A percentile compares a stretch with the other conserved stretches of the same genome.
Conservation (phyloP, 139 green algal genomes). For the Chlorella ohadii region DNA sequence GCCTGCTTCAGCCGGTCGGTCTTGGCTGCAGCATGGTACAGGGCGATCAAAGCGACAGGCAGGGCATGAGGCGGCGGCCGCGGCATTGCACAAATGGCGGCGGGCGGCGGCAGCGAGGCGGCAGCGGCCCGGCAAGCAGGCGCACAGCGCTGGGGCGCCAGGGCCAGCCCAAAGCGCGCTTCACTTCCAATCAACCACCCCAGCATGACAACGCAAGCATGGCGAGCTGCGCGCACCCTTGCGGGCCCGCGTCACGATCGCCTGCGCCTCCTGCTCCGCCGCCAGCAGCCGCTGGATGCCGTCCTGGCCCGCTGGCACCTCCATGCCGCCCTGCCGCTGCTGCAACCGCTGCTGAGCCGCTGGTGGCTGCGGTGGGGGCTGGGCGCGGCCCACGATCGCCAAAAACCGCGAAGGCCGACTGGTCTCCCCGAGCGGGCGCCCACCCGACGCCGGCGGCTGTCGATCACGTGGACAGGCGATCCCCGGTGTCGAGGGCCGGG, state of each 20-base stretch:
- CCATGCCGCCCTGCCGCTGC: slow-evolving; percentile 54
- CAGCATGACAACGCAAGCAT: neutral
- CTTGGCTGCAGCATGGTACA: slow-evolving; percentile 68
- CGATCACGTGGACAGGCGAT: no score
- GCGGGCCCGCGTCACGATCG: slow-evolving; percentile 84
- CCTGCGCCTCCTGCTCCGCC: slow-evolving; percentile 90
- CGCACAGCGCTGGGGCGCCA: no score
- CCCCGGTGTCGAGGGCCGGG: no score
- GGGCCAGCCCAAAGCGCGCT: no score
- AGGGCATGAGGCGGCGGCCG: no score
- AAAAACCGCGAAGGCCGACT: no score
- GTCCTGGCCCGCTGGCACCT: slow-evolving; percentile 75
- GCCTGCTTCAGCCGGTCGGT: slow-evolving; percentile 80
- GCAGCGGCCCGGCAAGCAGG: no score
- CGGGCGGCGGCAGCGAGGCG: neutral
- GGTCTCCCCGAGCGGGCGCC: no score
- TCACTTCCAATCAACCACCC: neutral
- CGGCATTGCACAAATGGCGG: neutral
- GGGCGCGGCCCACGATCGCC: no score
- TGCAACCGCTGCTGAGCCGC: neutral
- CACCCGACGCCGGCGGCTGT: no score
- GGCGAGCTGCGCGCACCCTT: slow-evolving; percentile 63
- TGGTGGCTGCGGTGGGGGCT: neutral
- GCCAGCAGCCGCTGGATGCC: slow-evolving; percentile 93
- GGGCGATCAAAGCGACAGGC: neutral